A percentile compares a stretch with the other conserved stretches of the same genome.
Conservation (phyloP, 306 rosid genomes). For the Cicer cuneatum region DNA sequence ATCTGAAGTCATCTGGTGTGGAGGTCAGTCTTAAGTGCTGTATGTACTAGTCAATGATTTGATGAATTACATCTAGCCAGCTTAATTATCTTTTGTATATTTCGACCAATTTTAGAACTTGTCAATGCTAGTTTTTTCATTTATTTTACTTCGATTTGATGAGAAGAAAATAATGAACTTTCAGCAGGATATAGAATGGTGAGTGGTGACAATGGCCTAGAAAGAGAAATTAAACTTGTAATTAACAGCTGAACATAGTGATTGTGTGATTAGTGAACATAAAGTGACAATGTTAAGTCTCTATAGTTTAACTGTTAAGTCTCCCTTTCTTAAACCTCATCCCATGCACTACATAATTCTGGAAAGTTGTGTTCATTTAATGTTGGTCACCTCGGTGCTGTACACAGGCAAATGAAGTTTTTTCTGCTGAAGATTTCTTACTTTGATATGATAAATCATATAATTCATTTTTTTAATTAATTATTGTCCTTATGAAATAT, state of each 20-base stretch:
- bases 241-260: constrained; percentile 14
- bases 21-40: constrained; percentile 70
- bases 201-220: neutral
- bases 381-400: neutral
- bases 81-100: constrained; percentile 8
- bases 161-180: constrained; percentile 16
- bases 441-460: neutral
- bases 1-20: constrained; percentile 73
- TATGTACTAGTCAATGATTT: constrained; percentile 39
- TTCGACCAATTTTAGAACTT: neutral
- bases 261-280: neutral
- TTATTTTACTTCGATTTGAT: constrained; percentile 32
- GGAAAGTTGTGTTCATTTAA: neutral
- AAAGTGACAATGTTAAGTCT: neutral
- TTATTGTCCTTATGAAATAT: constrained; percentile 5
- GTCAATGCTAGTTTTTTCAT: constrained; percentile 14
- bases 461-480: neutral
- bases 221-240: neutral
- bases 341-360: neutral
- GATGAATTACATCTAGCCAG: constrained; percentile 25
- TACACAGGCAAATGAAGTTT: neutral
- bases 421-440: neutral
- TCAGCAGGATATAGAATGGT: neutral
- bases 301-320: neutral
- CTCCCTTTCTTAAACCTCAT: neutral